phyloP scores from a whole-genome alignment of 2,329 filamentous ascomycete genomes.

The Diaporthe sp. region DNA sequence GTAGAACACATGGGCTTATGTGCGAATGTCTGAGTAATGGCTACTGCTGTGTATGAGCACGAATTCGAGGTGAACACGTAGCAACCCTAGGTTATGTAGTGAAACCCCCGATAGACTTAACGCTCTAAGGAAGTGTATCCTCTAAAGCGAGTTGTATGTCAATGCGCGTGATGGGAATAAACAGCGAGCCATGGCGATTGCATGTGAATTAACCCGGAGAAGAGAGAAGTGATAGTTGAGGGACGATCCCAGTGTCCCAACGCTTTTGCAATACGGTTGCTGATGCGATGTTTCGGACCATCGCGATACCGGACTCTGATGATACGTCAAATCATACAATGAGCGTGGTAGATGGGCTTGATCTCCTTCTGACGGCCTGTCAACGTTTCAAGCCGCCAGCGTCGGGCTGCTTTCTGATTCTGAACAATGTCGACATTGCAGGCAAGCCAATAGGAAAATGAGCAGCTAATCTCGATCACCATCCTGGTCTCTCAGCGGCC shows the following conservation, averaged over 20 bases:
- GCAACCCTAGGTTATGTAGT: not conserved
- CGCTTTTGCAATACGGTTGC: not conserved
- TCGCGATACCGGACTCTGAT: not conserved
- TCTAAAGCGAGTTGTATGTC: not conserved
- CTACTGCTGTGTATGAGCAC: not conserved
- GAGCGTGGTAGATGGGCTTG: not conserved
- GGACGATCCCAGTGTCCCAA: not conserved
- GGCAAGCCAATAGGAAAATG: not conserved
- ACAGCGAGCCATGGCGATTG: not conserved
- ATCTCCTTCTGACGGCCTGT: not conserved
- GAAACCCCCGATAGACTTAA: not conserved
- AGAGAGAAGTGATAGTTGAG: not conserved
- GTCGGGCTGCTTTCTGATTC: not conserved
- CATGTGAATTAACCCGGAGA: not conserved
- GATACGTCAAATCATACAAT: constrained; percentile 1
- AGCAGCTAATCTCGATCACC: not conserved
- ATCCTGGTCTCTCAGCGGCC: not conserved
- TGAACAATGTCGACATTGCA: not conserved
- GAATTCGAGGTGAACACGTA: not conserved
- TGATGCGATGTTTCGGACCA: not conserved
- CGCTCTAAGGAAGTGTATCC: not conserved
- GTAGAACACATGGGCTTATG: not conserved
- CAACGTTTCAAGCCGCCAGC: constrained; percentile 4
- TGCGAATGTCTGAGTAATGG: not conserved
- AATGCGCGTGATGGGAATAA: not conserved